A percentile compares a stretch with the other conserved stretches of the same genome.
Evolutionary conservation across 2,329 filamentous ascomycete species (phyloP).

Genomic region (Daldinia sp.): DNA sequence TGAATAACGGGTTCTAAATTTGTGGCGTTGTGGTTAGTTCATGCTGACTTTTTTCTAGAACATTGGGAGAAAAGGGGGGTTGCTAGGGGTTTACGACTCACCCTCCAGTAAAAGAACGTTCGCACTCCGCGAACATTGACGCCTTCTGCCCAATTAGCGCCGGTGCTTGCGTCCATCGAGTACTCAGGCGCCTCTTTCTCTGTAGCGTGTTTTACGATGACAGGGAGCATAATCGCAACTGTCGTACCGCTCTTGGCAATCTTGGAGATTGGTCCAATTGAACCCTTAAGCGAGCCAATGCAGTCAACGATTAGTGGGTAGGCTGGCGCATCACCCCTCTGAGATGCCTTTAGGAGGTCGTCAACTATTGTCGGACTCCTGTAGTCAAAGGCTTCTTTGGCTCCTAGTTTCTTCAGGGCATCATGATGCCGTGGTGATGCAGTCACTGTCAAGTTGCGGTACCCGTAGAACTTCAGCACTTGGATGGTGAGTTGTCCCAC

Average conservation of each 20-base stretch:
- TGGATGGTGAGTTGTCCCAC: conserved; percentile 65
- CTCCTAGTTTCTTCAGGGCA: conserved; percentile 59
- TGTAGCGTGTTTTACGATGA: conserved; percentile 66
- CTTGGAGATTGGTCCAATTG: conserved; percentile 61
- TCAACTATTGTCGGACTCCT: conserved; percentile 53
- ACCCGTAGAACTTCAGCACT: conserved; percentile 65
- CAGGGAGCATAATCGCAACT: conserved; percentile 70
- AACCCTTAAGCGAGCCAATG: conserved; percentile 63
- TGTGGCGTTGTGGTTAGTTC: conserved; percentile 3
- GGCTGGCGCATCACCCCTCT: conserved; percentile 39
- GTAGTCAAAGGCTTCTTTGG: conserved; percentile 63
- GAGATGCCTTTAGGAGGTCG: conserved; percentile 46
- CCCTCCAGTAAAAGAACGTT: conserved; percentile 65
- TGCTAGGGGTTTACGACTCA: conserved; percentile 45
- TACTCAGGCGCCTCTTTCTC: conserved; percentile 63
- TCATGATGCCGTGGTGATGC: conserved; percentile 61
- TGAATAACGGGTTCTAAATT: conserved; percentile 66
- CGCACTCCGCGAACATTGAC: conserved; percentile 66
- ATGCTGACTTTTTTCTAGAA: background rate
- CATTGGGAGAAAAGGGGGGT: background rate
- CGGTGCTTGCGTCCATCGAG: conserved; percentile 62
- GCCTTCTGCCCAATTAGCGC: conserved; percentile 63
- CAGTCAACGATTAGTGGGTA: conserved; percentile 67
- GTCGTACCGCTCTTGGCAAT: conserved; percentile 62
- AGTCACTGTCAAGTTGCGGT: conserved; percentile 62